These are phyloP conservation scores for Medicago lupulina DNA, from an alignment of 306 rosid species.

Conservation along the genomic window DNA sequence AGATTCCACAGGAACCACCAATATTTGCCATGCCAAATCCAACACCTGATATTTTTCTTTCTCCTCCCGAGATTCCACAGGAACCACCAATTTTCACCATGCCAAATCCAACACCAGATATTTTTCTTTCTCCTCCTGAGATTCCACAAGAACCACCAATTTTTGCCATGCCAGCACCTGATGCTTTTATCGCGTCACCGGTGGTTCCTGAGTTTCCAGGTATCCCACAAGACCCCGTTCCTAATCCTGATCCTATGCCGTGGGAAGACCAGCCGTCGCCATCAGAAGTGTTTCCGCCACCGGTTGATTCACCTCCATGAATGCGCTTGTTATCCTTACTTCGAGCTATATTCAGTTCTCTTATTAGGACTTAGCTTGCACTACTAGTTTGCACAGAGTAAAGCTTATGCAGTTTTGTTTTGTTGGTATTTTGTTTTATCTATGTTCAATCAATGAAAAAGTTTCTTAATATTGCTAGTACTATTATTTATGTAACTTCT, in stretches of 20 bases:
- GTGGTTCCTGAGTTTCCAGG: slow-evolving; percentile 22
- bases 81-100: slow-evolving; percentile 4
- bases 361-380: neutral
- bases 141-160: slow-evolving; percentile 30
- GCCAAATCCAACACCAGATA: slow-evolving; percentile 31
- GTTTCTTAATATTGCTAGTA: neutral
- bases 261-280: slow-evolving; percentile 45
- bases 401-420: neutral
- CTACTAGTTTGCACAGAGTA: neutral
- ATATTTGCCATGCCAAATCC: neutral
- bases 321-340: neutral
- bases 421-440: neutral
- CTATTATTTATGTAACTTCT: neutral
- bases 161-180: slow-evolving; percentile 24
- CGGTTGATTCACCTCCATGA: slow-evolving; percentile 38
- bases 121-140: slow-evolving; percentile 26
- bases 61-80: neutral
- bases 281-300: slow-evolving; percentile 36
- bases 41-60: slow-evolving; percentile 6
- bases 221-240: slow-evolving; percentile 39
- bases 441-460: neutral
- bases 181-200: slow-evolving; percentile 16
- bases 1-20: slow-evolving; percentile 13
- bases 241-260: slow-evolving; percentile 43
- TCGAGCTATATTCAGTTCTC: neutral